These are phyloP conservation scores for Neopestalotiopsis clavispora DNA, from an alignment of 2,329 filamentous ascomycete genomes.

Conservation along the genomic window DNA sequence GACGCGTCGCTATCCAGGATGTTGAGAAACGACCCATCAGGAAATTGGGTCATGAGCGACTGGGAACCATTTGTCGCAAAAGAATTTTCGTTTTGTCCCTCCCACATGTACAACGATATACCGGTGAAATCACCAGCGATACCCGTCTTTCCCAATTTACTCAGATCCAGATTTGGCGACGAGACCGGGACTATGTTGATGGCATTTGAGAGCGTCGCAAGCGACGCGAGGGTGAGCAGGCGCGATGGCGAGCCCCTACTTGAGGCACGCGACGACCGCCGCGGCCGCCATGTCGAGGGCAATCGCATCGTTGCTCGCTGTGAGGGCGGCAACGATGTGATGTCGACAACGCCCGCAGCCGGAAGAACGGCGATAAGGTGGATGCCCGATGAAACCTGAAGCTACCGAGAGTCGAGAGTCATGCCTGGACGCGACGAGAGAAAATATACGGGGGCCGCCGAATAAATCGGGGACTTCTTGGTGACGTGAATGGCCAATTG, in stretches of 20 bases:
- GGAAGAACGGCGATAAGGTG: slow-evolving; percentile 17
- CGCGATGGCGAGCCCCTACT: slow-evolving; percentile 27
- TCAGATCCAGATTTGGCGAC: slow-evolving; percentile 77
- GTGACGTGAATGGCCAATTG: slow-evolving; percentile 17
- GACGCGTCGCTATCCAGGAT: slow-evolving; percentile 80
- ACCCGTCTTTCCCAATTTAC: slow-evolving; percentile 79
- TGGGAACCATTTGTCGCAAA: slow-evolving; percentile 78
- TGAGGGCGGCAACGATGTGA: slow-evolving; percentile 28
- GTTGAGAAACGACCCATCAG: slow-evolving; percentile 81
- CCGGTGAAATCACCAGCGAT: slow-evolving; percentile 89
- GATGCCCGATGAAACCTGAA: not conserved
- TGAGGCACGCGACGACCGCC: slow-evolving; percentile 44
- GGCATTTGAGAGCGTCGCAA: slow-evolving; percentile 51
- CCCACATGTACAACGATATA: slow-evolving; percentile 86
- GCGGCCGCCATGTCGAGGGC: slow-evolving; percentile 41
- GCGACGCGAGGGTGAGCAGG: slow-evolving; percentile 45
- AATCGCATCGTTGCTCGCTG: slow-evolving; percentile 50
- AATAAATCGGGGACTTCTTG: not conserved
- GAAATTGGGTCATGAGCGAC: slow-evolving; percentile 79
- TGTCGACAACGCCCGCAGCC: slow-evolving; percentile 29
- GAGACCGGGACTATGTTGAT: slow-evolving; percentile 67
- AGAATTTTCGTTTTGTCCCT: slow-evolving; percentile 74
- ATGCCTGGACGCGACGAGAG: slow-evolving; percentile 10
- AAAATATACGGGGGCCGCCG: not conserved
- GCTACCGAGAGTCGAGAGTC: slow-evolving; percentile 14